Evolutionary conservation across 2,329 filamentous ascomycete species (phyloP), one percentile per base, ranked within the genome.

Genomic region (Penicillium sp.): DNA sequence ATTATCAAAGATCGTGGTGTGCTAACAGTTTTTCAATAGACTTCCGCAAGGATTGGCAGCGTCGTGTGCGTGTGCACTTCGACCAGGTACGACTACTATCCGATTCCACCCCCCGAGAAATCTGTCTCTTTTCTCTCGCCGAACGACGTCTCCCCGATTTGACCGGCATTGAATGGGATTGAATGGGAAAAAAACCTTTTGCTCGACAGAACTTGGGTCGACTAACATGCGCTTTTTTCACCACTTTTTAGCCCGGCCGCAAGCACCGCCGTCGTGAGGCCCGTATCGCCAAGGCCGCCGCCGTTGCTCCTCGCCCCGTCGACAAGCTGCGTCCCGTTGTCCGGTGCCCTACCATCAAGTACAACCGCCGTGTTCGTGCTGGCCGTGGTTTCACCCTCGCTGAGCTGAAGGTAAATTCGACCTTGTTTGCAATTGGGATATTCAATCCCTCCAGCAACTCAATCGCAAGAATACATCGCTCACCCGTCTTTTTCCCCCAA

Each of bases 1-100:
- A 15, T 66, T 66, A 69, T 67, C 68, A 62, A 63, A 60, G 30
- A 28, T 24, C 53, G 33, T 60, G 50, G 50, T 70, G 62, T 58
- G 62, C 71, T 78, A 69, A 77, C 68, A 49, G 50, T 13, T 69
- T 73, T 65, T 66, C 61, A 71, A 68, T 79, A 95, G 91, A 97
- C 83, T 97, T 97, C 92, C 93, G 92, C 86, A 97, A 97, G 92
- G 93, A 99, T 88, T 99, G 95, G 95, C 93, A 98, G 85, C 92
- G 93, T 86, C 92, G 93, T 86, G 95, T 99, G 81, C 92, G 93
- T 85, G 91, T 92, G 84, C 95, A 99, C 89, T 99, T 99, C 87
- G 93, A 99, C 88, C 95, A 98, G 93, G 94, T 96, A 94, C 83
- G 83, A 81, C 81, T 77, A 2, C 9, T n/a, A n/a, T 82, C 79